Percentiles rank a stretch among this genome's conserved stretches.
Conservation (phyloP, 2,329 filamentous ascomycete genomes). For the Sclerotinia trifoliorum region DNA sequence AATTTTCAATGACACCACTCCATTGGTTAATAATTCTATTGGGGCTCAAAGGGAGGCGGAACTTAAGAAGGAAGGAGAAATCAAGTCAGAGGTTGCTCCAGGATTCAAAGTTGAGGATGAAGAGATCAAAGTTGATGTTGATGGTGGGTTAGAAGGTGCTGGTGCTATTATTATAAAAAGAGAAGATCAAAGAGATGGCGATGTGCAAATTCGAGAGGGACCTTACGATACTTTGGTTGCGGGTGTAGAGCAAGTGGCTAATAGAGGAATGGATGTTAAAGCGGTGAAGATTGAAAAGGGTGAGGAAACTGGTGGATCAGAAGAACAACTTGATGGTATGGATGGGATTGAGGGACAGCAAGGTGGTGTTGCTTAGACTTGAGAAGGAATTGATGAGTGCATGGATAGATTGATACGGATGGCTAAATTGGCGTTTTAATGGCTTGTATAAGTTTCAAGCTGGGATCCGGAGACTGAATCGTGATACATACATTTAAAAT, state of each 20-base stretch:
- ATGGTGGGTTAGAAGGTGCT: conserved; percentile 29
- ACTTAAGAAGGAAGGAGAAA: conserved; percentile 24
- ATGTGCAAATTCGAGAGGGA: conserved; percentile 31
- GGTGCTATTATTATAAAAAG: conserved; percentile 16
- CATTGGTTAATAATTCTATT: conserved; percentile 62
- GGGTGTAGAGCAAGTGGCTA: conserved; percentile 23
- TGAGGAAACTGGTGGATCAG: conserved; percentile 27
- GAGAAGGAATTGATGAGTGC: neutral
- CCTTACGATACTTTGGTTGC: conserved; percentile 32
- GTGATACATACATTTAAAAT: too few relatives aligned
- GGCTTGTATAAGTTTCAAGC: too few relatives aligned
- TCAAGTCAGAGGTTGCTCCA: conserved; percentile 23
- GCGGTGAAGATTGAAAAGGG: conserved; percentile 33
- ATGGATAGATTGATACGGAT: neutral
- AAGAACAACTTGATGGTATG: conserved; percentile 16
- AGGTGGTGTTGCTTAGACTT: conserved; percentile 12
- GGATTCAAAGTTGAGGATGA: conserved; percentile 31
- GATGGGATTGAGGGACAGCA: conserved; percentile 21
- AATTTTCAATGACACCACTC: conserved; percentile 85
- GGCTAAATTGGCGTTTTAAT: too few relatives aligned
- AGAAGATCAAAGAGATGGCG: conserved; percentile 23
- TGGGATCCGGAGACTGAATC: too few relatives aligned
- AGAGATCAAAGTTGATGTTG: conserved; percentile 31
- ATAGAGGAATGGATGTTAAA: conserved; percentile 28
- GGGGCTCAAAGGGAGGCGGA: conserved; percentile 32